Percentiles rank a stretch among this genome's conserved stretches.
Conservation (phyloP, 805 yeast genomes). For the Grigorovia yakushimaensis region DNA sequence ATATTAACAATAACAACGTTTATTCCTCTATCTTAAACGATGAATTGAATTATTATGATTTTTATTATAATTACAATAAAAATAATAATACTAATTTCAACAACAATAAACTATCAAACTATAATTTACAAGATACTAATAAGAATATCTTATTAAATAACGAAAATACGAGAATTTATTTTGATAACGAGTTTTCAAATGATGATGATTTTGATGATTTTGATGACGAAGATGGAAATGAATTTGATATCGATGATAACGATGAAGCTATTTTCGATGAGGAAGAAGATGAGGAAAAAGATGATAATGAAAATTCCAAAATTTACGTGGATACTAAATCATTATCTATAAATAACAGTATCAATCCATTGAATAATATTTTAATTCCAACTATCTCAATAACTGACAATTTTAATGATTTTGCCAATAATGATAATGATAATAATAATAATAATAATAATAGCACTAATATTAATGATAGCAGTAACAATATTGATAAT, state of each 20-base stretch:
- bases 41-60: conserved; percentile 1
- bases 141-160: conserved; percentile 15
- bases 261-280: conserved; percentile 6
- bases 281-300: conserved; percentile 5
- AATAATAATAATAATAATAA: background rate
- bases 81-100: background rate
- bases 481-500: background rate
- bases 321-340: background rate
- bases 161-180: conserved; percentile 24
- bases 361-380: no score
- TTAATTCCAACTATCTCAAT: background rate
- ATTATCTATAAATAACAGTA: background rate
- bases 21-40: background rate
- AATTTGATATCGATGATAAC: conserved; percentile 4
- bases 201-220: conserved; percentile 12
- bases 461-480: background rate
- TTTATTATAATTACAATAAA: background rate
- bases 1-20: background rate
- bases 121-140: conserved; percentile 17
- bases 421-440: background rate
- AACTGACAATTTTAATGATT: background rate
- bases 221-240: conserved; percentile 5
- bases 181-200: conserved; percentile 26
- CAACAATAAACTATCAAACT: background rate
- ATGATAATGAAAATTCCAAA: background rate